Evolutionary conservation across 257 asterid genomes (phyloP).

Genomic region (Solanum habrochaites): DNA sequence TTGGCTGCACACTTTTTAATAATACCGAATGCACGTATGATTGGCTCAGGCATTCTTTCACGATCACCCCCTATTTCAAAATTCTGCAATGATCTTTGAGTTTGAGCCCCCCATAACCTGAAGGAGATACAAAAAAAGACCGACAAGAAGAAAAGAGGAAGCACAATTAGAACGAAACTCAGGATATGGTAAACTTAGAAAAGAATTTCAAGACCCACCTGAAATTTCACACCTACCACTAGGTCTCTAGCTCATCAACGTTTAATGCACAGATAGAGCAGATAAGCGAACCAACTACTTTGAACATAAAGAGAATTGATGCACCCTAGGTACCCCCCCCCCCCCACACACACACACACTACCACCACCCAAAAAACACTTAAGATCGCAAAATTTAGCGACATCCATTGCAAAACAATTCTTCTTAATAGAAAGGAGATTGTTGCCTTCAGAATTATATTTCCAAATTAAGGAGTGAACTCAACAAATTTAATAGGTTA

Average conservation of each 20-base stretch:
- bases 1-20: slow-evolving; percentile 95
- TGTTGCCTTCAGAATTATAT: neutral
- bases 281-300: neutral
- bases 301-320: neutral
- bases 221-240: neutral
- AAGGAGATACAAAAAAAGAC: neutral
- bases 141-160: neutral
- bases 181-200: neutral
- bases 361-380: neutral
- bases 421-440: neutral
- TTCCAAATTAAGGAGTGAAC: neutral
- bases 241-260: neutral
- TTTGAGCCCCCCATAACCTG: slow-evolving; percentile 98
- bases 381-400: neutral
- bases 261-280: neutral
- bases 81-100: slow-evolving; percentile 90
- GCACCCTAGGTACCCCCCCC: neutral
- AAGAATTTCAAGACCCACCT: neutral
- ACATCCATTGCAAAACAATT: neutral
- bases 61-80: slow-evolving; percentile 96
- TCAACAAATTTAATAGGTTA: neutral
- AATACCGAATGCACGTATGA: slow-evolving; percentile 82
- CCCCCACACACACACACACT: too few relatives aligned
- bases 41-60: slow-evolving; percentile 96
- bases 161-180: neutral